phyloP scores from a whole-genome alignment of 805 yeast species.

The Debaryomyces castellii region DNA sequence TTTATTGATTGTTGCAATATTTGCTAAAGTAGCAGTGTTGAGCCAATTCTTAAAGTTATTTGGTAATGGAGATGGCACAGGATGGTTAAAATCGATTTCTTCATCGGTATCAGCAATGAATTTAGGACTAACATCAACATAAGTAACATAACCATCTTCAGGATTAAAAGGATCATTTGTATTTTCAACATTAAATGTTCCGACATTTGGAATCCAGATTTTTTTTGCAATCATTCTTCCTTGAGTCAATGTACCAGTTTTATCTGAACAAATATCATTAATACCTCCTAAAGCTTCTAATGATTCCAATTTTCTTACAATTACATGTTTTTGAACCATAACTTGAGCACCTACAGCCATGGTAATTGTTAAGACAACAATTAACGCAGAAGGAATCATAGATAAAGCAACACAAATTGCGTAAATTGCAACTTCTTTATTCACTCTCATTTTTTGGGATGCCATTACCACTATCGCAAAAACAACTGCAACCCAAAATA shows the following conservation, averaged over 20 bases:
- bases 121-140: constrained; percentile 25
- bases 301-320: constrained; percentile 37
- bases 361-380: constrained; percentile 39
- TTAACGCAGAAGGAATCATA: constrained; percentile 39
- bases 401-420: constrained; percentile 42
- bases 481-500: constrained; percentile 45
- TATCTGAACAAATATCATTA: constrained; percentile 40
- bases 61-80: constrained; percentile 20
- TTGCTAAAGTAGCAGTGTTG: constrained; percentile 37
- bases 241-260: constrained; percentile 40
- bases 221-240: constrained; percentile 38
- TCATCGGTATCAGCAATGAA: constrained; percentile 31
- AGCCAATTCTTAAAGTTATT: constrained; percentile 22
- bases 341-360: constrained; percentile 43
- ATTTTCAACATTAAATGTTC: constrained; percentile 32
- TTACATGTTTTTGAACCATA: constrained; percentile 35
- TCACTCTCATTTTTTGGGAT: constrained; percentile 32
- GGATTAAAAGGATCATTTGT: constrained; percentile 36
- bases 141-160: constrained; percentile 41
- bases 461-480: constrained; percentile 41
- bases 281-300: constrained; percentile 40
- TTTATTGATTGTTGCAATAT: constrained; percentile 39
- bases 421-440: constrained; percentile 35
- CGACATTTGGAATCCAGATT: constrained; percentile 36
- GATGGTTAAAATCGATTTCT: constrained; percentile 38